Conservation (phyloP, 139 green algal genomes). For the Astrephomene gubernaculifera region DNA sequence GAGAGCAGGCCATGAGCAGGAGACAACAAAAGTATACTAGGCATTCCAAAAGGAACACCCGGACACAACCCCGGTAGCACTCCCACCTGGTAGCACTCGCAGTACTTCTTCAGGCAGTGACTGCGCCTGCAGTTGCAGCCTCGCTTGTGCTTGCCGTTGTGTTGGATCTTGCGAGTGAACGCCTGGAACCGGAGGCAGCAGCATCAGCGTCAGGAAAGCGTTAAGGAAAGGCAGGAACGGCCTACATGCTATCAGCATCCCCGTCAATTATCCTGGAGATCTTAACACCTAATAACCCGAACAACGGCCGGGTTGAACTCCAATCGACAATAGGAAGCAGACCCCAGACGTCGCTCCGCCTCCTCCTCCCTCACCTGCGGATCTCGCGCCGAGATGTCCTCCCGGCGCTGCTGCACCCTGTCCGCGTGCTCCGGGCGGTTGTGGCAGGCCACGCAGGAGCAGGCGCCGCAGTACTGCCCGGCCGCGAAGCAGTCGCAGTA, state of each 20-base stretch:
- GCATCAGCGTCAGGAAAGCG: neutral
- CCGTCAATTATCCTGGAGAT: too few species aligned
- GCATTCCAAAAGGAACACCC: neutral
- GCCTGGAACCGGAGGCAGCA: neutral
- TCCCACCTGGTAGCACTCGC: constrained; percentile 97
- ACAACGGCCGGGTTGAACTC: too few species aligned
- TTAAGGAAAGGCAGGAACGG: too few species aligned
- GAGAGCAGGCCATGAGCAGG: neutral
- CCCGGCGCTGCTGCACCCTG: constrained; percentile 46
- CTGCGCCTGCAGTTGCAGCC: constrained; percentile 91
- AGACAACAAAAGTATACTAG: neutral
- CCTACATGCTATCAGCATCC: too few species aligned
- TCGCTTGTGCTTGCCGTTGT: constrained; percentile 69
- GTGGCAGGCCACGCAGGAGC: constrained; percentile 62
- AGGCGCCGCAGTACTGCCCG: constrained; percentile 61
- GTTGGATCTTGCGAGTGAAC: constrained; percentile 53
- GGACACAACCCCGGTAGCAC: neutral
- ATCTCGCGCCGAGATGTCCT: constrained; percentile 55
- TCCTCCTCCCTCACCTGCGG: constrained; percentile 35
- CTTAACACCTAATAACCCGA: too few species aligned
- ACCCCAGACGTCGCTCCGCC: too few species aligned
- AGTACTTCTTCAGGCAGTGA: constrained; percentile 98
- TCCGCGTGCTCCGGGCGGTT: constrained; percentile 54
- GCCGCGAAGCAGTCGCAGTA: constrained; percentile 83
- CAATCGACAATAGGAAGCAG: too few species aligned